Conservation (phyloP, 257 asterid genomes). For the Solanum pinnatisectum region DNA sequence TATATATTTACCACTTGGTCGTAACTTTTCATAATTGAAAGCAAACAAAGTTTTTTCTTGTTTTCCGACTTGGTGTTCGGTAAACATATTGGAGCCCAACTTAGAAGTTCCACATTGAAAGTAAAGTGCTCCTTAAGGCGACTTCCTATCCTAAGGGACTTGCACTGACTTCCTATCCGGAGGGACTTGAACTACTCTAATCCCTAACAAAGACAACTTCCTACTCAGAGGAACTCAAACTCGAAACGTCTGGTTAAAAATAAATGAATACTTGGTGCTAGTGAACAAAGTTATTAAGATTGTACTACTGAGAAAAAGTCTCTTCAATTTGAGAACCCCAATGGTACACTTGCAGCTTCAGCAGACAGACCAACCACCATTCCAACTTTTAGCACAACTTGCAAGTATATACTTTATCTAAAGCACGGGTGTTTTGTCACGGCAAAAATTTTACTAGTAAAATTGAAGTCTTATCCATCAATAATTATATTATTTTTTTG, state of each 20-base stretch:
- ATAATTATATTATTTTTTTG: background rate
- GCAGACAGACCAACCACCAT: background rate
- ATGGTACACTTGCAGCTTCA: background rate
- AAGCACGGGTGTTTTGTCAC: background rate
- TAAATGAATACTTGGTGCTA: background rate
- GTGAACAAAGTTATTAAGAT: background rate
- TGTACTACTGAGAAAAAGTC: background rate
- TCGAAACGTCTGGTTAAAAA: background rate
- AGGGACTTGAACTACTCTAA: too few species aligned
- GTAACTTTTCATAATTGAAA: background rate
- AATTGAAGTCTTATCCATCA: background rate
- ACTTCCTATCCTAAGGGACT: too few species aligned
- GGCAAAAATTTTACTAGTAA: background rate
- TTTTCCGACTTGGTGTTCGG: too few species aligned
- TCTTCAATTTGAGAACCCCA: background rate
- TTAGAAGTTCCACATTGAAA: too few species aligned
- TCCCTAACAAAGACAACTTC: too few species aligned
- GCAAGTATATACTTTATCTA: background rate
- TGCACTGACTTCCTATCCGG: background rate
- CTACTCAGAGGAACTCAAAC: background rate
- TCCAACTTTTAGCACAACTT: background rate
- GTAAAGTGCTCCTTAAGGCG: background rate
- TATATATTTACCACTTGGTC: background rate
- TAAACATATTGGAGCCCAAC: fast-evolving
- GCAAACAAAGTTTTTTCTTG: background rate